phyloP scores from a whole-genome alignment of 768 basidiomycete genomes.

The Russula sp. region DNA sequence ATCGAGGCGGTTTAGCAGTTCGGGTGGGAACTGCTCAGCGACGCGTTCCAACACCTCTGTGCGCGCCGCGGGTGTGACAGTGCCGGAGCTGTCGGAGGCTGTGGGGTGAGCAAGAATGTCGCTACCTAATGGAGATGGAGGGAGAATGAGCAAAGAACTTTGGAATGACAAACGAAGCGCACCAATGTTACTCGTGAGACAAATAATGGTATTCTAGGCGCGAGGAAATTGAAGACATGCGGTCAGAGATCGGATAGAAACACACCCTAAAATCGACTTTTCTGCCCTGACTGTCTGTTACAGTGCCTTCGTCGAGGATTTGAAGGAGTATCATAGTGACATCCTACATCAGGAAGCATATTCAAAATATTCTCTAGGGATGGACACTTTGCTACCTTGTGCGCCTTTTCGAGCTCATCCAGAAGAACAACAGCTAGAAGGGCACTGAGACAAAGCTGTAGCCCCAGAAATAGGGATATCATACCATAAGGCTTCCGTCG shows the following conservation, averaged over 20 bases:
- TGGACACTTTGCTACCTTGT: constrained; percentile 45
- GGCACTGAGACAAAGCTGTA: not conserved
- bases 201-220: constrained; percentile 79
- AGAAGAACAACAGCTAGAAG: constrained; percentile 50
- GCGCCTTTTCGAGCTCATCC: constrained; percentile 71
- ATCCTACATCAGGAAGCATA: constrained; percentile 38
- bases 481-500: constrained; percentile 51
- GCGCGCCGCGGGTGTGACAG: constrained; percentile 54
- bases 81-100: constrained; percentile 55
- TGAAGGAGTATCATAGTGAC: constrained; percentile 88
- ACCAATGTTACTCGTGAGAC: constrained; percentile 83
- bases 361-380: not conserved
- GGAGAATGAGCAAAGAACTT: not conserved
- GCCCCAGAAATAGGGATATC: constrained; percentile 1
- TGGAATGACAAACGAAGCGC: not conserved
- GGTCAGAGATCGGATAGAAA: not conserved
- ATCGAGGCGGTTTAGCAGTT: constrained; percentile 84
- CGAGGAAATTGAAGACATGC: not conserved
- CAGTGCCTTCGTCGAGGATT: constrained; percentile 81
- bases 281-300: constrained; percentile 88
- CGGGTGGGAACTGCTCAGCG: constrained; percentile 78
- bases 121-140: constrained; percentile 29
- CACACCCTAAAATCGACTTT: constrained; percentile 83
- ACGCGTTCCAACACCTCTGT: constrained; percentile 68
- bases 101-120: constrained; percentile 66